These are phyloP conservation scores for Zygosaccharomyces bisporus DNA, from an alignment of 805 yeast genomes.

Conservation along the genomic window DNA sequence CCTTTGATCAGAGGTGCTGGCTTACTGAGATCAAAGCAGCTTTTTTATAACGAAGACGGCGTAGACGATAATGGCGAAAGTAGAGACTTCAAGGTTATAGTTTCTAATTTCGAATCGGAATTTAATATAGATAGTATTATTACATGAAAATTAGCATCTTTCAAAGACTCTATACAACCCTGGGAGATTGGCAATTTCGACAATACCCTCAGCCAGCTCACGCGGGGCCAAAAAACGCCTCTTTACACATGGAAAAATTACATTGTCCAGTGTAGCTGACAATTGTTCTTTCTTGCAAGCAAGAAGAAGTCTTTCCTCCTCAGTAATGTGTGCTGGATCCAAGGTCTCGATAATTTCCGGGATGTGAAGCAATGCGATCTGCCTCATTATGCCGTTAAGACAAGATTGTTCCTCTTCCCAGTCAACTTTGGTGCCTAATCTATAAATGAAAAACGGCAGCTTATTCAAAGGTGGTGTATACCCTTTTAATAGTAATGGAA, in stretches of 20 bases:
- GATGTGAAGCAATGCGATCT: slow-evolving; percentile 67
- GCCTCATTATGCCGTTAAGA: slow-evolving; percentile 57
- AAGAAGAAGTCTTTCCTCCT: slow-evolving; percentile 26
- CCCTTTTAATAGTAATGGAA: slow-evolving; percentile 69
- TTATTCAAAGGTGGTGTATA: slow-evolving; percentile 62
- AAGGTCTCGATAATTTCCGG: slow-evolving; percentile 49
- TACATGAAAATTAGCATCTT: slow-evolving; percentile 52
- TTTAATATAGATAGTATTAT: slow-evolving; percentile 18
- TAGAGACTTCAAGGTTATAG: slow-evolving; percentile 18
- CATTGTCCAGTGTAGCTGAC: slow-evolving; percentile 47
- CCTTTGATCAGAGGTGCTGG: slow-evolving; percentile 14
- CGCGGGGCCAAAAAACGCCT: slow-evolving; percentile 62
- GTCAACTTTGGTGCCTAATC: slow-evolving; percentile 55
- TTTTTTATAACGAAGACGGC: slow-evolving; percentile 1
- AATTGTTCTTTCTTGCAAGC: slow-evolving; percentile 33
- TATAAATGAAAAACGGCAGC: slow-evolving; percentile 61
- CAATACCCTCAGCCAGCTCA: slow-evolving; percentile 48
- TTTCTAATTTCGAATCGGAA: slow-evolving; percentile 22
- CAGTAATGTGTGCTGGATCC: slow-evolving; percentile 19
- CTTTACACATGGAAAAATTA: slow-evolving; percentile 63
- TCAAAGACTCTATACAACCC: slow-evolving; percentile 90
- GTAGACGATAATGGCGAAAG: slow-evolving; percentile 9
- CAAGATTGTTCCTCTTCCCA: slow-evolving; percentile 71
- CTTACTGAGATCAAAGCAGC: neutral
- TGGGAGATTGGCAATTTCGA: slow-evolving; percentile 88